Evolutionary conservation across 225 moss, liverwort and hornwort genomes (phyloP).

Genomic region (Antitrichia curtipendula): DNA sequence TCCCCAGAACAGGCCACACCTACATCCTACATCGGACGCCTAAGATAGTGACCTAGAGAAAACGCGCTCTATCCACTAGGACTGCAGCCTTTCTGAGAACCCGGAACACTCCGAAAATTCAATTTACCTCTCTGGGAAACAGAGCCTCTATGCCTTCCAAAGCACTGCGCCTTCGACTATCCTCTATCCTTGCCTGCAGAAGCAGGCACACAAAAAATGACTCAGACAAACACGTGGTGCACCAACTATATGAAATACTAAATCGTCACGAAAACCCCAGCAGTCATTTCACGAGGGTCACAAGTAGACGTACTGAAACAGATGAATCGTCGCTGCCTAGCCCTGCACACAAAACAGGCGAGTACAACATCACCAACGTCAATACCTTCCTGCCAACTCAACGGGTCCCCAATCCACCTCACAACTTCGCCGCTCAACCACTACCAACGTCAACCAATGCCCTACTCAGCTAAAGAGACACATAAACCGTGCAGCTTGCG

Average conservation of each 20-base stretch:
- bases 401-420: neutral
- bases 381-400: neutral
- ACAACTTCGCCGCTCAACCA: neutral
- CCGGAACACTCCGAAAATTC: neutral
- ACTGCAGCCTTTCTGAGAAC: neutral
- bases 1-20: neutral
- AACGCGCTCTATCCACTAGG: neutral
- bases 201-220: neutral
- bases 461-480: neutral
- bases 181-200: constrained; percentile 15
- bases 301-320: neutral
- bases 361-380: neutral
- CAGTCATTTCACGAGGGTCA: neutral
- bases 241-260: neutral
- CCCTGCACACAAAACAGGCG: constrained; percentile 1
- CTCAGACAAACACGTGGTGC: neutral
- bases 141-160: constrained; percentile 30
- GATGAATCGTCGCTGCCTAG: neutral
- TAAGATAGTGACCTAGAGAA: neutral
- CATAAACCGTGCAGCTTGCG: neutral
- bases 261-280: neutral
- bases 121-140: constrained; percentile 22
- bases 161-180: constrained; percentile 27
- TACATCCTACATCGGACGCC: neutral
- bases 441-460: neutral